Evolutionary conservation across 2,329 filamentous ascomycete genomes (phyloP).

Genomic region (Phialophora macrospora): DNA sequence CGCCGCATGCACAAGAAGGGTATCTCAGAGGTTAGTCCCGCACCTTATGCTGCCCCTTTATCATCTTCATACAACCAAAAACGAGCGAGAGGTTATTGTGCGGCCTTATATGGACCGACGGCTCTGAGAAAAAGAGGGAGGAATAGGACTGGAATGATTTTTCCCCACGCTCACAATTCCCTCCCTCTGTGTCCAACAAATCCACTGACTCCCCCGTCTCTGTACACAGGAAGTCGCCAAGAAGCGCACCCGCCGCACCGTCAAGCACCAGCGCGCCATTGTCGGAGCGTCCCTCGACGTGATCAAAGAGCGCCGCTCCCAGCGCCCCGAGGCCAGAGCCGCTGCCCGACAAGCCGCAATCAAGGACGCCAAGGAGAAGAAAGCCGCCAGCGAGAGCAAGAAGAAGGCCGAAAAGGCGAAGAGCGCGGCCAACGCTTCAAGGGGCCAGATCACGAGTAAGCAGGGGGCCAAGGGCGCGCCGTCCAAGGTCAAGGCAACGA

Average conservation of each 20-base stretch:
- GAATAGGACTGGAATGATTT: neutral
- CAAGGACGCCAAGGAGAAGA: constrained; percentile 99
- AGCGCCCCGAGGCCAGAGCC: constrained; percentile 92
- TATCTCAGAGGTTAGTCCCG: constrained; percentile 92
- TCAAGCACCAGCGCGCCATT: constrained; percentile 98
- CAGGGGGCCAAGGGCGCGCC: constrained; percentile 92
- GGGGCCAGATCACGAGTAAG: constrained; percentile 93
- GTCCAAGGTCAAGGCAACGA: constrained; percentile 82
- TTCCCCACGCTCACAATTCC: neutral
- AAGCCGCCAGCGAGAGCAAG: constrained; percentile 78
- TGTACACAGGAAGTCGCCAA: constrained; percentile 90
- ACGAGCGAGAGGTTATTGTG: neutral
- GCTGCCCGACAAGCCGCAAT: constrained; percentile 89
- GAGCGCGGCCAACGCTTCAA: constrained; percentile 72
- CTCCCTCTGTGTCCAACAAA: neutral
- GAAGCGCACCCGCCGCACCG: constrained; percentile 96
- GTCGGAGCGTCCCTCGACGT: constrained; percentile 99
- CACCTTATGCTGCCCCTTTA: neutral
- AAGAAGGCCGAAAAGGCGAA: constrained; percentile 99
- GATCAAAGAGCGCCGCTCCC: constrained; percentile 97
- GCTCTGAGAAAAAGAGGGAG: constrained; percentile 1
- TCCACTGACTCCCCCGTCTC: neutral
- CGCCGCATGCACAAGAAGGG: constrained; percentile 99
- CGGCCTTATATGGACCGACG: neutral
- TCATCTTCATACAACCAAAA: neutral